Percentiles rank a stretch among this genome's conserved stretches.
Evolutionary conservation across 495 filamentous ascomycete genomes (phyloP).

Genomic region (Parathielavia appendiculata): DNA sequence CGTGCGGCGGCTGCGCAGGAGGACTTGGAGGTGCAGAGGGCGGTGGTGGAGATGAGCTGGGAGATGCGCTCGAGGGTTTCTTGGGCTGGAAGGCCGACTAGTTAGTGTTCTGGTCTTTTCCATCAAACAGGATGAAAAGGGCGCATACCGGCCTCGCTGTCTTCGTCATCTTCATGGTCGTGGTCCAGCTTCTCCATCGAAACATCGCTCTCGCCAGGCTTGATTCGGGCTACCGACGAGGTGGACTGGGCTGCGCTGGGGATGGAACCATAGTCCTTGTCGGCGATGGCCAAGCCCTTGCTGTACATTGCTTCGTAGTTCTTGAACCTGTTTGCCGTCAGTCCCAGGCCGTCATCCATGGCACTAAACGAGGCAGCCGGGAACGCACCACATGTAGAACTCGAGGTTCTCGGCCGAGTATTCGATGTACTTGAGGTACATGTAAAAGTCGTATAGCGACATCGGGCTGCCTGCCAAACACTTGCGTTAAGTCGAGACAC

Average conservation of each 20-base stretch:
- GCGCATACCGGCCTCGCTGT: slow-evolving; percentile 29
- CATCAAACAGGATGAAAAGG: neutral
- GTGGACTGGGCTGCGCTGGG: slow-evolving; percentile 26
- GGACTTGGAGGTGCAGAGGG: slow-evolving; percentile 27
- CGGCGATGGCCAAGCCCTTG: slow-evolving; percentile 21
- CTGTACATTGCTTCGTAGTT: slow-evolving; percentile 37
- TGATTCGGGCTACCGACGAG: slow-evolving; percentile 25
- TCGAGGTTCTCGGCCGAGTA: slow-evolving; percentile 50
- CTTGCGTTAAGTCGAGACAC: slow-evolving; percentile 4
- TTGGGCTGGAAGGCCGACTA: slow-evolving; percentile 14
- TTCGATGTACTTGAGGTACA: slow-evolving; percentile 41
- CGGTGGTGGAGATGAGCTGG: slow-evolving; percentile 30
- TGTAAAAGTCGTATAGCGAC: slow-evolving; percentile 40
- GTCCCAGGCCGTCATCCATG: neutral
- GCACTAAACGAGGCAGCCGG: neutral
- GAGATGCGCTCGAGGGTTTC: slow-evolving; percentile 36
- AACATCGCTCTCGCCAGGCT: neutral
- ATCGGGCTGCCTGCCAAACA: slow-evolving; percentile 31
- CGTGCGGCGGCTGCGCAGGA: slow-evolving; percentile 12
- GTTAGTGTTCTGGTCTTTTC: neutral
- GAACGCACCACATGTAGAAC: slow-evolving; percentile 75
- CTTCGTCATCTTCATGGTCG: slow-evolving; percentile 17
- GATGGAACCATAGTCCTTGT: slow-evolving; percentile 26
- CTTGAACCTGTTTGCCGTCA: slow-evolving; percentile 31
- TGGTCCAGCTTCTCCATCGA: slow-evolving; percentile 6